phyloP scores from a whole-genome alignment of 1,284 basidiomycete species.

The Calocybe gambosa region DNA sequence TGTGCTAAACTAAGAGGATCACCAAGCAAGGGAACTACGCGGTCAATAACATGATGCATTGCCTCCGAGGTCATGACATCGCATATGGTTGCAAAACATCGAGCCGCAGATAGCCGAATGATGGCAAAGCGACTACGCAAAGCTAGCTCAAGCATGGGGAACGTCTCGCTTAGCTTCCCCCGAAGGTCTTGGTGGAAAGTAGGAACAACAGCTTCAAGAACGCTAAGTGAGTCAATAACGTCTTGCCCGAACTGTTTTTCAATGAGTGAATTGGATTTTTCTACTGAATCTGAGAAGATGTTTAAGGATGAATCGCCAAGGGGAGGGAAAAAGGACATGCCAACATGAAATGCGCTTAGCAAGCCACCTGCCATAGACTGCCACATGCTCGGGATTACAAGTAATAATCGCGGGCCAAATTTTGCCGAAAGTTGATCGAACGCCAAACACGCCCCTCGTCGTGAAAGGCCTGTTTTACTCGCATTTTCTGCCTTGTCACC shows the following conservation, averaged over 20 bases:
- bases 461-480: slow-evolving; percentile 54
- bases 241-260: slow-evolving; percentile 81
- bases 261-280: slow-evolving; percentile 56
- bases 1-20: slow-evolving; percentile 76
- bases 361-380: slow-evolving; percentile 83
- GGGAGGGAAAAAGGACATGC: slow-evolving; percentile 29
- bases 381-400: slow-evolving; percentile 89
- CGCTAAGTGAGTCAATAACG: slow-evolving; percentile 89
- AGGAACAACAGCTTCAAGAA: slow-evolving; percentile 79
- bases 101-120: slow-evolving; percentile 82
- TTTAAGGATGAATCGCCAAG: background rate
- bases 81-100: slow-evolving; percentile 85
- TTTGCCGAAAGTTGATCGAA: slow-evolving; percentile 73
- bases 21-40: slow-evolving; percentile 79
- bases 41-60: slow-evolving; percentile 86
- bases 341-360: slow-evolving; percentile 58
- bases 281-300: slow-evolving; percentile 39
- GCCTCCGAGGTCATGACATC: slow-evolving; percentile 80
- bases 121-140: slow-evolving; percentile 85
- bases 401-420: slow-evolving; percentile 74
- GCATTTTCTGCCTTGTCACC: slow-evolving; percentile 42
- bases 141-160: slow-evolving; percentile 73
- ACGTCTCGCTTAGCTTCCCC: slow-evolving; percentile 62
- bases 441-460: slow-evolving; percentile 81
- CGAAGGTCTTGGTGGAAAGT: slow-evolving; percentile 71